These are phyloP conservation scores for Pascua sp. DNA, from an alignment of 1,284 basidiomycete species.

Conservation along the genomic window DNA sequence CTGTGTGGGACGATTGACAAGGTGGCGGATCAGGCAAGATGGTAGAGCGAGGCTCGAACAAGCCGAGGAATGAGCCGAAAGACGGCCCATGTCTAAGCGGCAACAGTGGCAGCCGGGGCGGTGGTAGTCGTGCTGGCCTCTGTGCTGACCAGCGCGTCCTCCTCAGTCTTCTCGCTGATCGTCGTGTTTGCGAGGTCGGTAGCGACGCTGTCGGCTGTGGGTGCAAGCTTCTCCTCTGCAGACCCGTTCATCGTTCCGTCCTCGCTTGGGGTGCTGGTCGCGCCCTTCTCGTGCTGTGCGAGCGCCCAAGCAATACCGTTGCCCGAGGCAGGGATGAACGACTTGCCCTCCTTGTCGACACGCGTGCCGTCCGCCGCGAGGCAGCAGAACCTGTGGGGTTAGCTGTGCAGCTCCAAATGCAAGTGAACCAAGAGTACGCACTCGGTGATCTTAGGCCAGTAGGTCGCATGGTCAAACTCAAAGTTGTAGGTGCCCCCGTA, in stretches of 20 bases:
- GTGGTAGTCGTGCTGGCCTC: no score
- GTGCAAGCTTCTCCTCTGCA: neutral
- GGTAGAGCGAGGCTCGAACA: no score
- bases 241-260: neutral
- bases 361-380: slow-evolving; percentile 41
- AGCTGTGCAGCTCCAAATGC: no score
- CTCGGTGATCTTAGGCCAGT: slow-evolving; percentile 73
- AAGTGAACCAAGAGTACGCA: no score
- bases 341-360: slow-evolving; percentile 36
- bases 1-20: no score
- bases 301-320: slow-evolving; percentile 45
- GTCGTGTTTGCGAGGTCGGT: slow-evolving; percentile 9
- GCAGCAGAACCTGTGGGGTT: slow-evolving; percentile 24
- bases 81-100: no score
- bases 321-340: slow-evolving; percentile 38
- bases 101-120: no score
- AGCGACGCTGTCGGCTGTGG: neutral
- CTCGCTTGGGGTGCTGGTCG: neutral
- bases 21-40: no score
- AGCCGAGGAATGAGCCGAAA: no score
- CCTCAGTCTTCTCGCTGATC: neutral
- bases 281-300: slow-evolving; percentile 24
- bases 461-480: slow-evolving; percentile 69
- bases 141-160: no score
- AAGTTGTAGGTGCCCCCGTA: slow-evolving; percentile 76